Percentiles rank a stretch among this genome's conserved stretches.
Conservation (phyloP, 192 early-diverging fungal species). For the Allomyces macrogynus region DNA sequence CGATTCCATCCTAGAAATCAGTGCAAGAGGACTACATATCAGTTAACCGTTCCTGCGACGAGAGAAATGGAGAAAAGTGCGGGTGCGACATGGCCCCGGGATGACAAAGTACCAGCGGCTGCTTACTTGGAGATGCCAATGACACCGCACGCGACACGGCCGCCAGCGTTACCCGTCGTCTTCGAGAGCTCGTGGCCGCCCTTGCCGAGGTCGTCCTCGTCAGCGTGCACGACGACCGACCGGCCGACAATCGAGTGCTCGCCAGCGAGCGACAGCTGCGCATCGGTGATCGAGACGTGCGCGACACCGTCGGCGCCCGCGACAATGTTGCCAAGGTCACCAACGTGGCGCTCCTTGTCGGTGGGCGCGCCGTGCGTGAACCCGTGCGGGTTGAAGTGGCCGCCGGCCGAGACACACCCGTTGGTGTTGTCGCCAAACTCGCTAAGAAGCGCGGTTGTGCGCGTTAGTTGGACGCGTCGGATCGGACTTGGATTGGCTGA, state of each 20-base stretch:
- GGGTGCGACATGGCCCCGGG: too few species aligned
- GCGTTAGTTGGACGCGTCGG: too few species aligned
- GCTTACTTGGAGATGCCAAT: slow-evolving; percentile 47
- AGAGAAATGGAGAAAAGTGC: too few species aligned
- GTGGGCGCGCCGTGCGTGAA: slow-evolving; percentile 59
- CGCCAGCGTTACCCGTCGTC: slow-evolving; percentile 74
- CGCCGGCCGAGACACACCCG: slow-evolving; percentile 66
- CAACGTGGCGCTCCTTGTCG: slow-evolving; percentile 51
- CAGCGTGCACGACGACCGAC: slow-evolving; percentile 66
- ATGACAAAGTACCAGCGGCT: too few species aligned
- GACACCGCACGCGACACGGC: slow-evolving; percentile 71
- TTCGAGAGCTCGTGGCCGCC: slow-evolving; percentile 49
- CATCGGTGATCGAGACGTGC: slow-evolving; percentile 28
- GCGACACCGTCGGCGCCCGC: slow-evolving; percentile 34
- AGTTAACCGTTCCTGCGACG: too few species aligned
- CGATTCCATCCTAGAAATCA: too few species aligned
- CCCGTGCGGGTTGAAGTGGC: slow-evolving; percentile 66
- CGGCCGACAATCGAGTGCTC: slow-evolving; percentile 55
- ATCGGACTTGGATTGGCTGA: too few species aligned
- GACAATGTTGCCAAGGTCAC: slow-evolving; percentile 74
- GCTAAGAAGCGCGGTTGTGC: slow-evolving; percentile 1
- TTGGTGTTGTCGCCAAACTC: slow-evolving; percentile 63
- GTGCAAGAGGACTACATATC: too few species aligned
- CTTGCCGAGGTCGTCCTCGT: slow-evolving; percentile 66
- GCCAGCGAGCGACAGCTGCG: slow-evolving; percentile 52